A percentile compares a stretch with the other conserved stretches of the same genome.
Conservation (phyloP, 192 early-diverging fungal genomes). For the Backusella luteola region DNA sequence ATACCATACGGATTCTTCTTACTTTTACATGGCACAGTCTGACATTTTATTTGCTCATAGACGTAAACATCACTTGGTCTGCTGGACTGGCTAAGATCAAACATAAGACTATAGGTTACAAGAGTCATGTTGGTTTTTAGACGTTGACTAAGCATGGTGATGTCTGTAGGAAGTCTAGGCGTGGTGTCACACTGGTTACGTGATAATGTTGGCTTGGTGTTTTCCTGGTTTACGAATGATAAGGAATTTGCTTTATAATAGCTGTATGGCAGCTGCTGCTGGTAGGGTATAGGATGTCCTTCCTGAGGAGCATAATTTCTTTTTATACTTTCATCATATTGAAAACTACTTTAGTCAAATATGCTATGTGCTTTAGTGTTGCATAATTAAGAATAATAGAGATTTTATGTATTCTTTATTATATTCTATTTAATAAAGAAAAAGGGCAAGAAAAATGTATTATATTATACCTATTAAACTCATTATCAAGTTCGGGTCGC, state of each 20-base stretch:
- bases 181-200: background rate
- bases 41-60: slow-evolving; percentile 7
- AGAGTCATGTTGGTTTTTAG: slow-evolving; percentile 4
- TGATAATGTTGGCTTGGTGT: background rate
- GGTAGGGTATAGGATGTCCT: background rate
- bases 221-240: background rate
- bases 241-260: background rate
- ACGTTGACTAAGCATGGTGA: background rate
- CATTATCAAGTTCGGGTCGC: background rate
- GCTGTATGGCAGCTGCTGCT: background rate
- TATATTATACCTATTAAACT: background rate
- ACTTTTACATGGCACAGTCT: background rate
- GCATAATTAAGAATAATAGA: background rate
- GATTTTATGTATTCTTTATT: background rate
- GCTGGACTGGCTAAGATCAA: background rate
- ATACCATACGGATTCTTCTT: background rate
- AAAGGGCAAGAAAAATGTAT: background rate
- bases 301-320: background rate
- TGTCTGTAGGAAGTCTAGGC: background rate
- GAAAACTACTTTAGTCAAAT: background rate
- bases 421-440: background rate
- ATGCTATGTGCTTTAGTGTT: background rate
- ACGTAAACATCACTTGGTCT: background rate
- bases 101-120: background rate
- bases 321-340: background rate